These are phyloP conservation scores for Aspergillus novofumigatus DNA, from an alignment of 2,329 filamentous ascomycete genomes.

Conservation along the genomic window DNA sequence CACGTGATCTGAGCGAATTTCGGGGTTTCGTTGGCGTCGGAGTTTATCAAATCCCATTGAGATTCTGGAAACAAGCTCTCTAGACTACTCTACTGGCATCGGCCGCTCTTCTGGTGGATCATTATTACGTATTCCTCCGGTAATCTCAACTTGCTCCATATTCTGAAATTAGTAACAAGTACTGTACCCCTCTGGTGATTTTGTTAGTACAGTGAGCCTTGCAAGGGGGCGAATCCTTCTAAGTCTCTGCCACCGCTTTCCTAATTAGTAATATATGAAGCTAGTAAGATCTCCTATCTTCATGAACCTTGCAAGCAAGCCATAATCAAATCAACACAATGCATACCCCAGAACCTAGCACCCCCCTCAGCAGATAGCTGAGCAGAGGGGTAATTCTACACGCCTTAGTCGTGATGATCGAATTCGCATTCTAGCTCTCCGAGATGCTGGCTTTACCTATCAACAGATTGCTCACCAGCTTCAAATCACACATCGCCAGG, in stretches of 20 bases:
- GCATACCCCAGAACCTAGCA: not conserved
- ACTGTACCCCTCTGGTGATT: no score
- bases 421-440: constrained; percentile 12
- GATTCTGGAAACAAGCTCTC: constrained; percentile 1
- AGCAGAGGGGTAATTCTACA: constrained; percentile 3
- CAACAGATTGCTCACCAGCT: constrained; percentile 8
- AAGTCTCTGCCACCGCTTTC: constrained; percentile 2
- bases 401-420: constrained; percentile 37
- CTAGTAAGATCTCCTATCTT: not conserved
- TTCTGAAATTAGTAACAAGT: not conserved
- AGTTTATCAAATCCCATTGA: not conserved
- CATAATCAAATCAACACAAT: not conserved
- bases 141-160: not conserved
- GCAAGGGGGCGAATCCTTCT: no score
- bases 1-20: constrained; percentile 14
- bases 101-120: not conserved
- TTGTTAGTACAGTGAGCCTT: no score
- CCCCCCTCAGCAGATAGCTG: not conserved
- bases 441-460: constrained; percentile 12
- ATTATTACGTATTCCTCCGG: not conserved
- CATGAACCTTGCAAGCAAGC: not conserved
- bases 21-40: constrained; percentile 9
- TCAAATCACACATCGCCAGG: constrained; percentile 5
- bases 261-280: not conserved
- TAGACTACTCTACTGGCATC: not conserved